Conservation (phyloP, 768 basidiomycete species). For the Psilocybe sp. region DNA sequence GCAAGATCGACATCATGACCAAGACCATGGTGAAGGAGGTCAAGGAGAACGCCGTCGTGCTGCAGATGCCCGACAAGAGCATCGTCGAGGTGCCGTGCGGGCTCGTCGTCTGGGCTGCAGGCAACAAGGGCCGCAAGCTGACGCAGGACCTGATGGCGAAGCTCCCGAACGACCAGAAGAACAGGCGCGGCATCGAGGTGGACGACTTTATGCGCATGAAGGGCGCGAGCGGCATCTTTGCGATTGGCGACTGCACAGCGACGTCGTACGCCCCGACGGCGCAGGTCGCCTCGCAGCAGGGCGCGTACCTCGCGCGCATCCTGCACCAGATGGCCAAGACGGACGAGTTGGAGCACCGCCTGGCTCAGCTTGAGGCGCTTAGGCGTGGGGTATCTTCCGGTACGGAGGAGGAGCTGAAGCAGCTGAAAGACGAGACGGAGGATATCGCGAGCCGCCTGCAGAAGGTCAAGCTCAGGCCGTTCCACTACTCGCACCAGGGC, state of each 20-base stretch:
- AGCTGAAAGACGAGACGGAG: conserved; percentile 47
- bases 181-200: conserved; percentile 83
- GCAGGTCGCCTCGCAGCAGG: conserved; percentile 94
- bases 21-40: conserved; percentile 99
- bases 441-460: conserved; percentile 61
- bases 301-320: conserved; percentile 84
- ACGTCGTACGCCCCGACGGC: conserved; percentile 95
- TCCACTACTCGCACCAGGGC: conserved; percentile 97
- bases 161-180: conserved; percentile 73
- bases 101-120: conserved; percentile 89
- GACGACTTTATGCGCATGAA: conserved; percentile 84
- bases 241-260: conserved; percentile 93
- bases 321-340: conserved; percentile 77
- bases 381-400: conserved; percentile 23
- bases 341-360: conserved; percentile 42
- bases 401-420: conserved; percentile 37
- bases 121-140: conserved; percentile 59
- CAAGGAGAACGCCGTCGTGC: conserved; percentile 75
- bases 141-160: conserved; percentile 55
- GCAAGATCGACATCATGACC: conserved; percentile 95
- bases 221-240: conserved; percentile 81
- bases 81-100: conserved; percentile 90
- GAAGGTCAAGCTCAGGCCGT: conserved; percentile 78
- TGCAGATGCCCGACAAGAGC: conserved; percentile 89
- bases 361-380: conserved; percentile 31